Percentiles rank a stretch among this genome's conserved stretches.
These are phyloP conservation scores for Globisporangium uncinulatum DNA, from an alignment of 352 stramenopile genomes.

Conservation along the genomic window DNA sequence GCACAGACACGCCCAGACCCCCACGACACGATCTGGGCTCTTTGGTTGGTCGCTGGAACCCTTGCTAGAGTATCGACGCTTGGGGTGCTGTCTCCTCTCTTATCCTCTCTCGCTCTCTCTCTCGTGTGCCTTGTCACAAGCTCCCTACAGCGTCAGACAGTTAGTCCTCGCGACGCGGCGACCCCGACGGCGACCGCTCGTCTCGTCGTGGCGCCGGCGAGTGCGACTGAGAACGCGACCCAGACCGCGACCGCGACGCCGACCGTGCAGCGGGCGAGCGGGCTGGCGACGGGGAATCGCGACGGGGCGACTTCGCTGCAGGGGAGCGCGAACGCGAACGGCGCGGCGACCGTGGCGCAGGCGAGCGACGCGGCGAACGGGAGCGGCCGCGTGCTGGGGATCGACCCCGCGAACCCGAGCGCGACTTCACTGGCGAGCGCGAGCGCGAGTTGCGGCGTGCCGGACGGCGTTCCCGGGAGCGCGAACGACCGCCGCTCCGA, in stretches of 20 bases:
- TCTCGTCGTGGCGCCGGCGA: constrained; percentile 34
- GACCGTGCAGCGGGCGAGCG: constrained; percentile 28
- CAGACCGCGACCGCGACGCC: constrained; percentile 20
- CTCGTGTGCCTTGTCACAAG: background rate
- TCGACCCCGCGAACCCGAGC: constrained; percentile 28
- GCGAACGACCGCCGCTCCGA: constrained; percentile 22
- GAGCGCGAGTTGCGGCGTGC: constrained; percentile 42
- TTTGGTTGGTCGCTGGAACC: too few relatives aligned
- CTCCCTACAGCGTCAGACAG: too few relatives aligned
- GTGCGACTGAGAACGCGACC: constrained; percentile 24
- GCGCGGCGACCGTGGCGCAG: constrained; percentile 20
- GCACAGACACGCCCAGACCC: background rate
- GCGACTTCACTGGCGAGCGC: constrained; percentile 21
- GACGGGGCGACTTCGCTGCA: too few relatives aligned
- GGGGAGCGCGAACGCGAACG: constrained; percentile 18
- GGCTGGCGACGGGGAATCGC: constrained; percentile 19
- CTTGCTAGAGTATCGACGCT: too few relatives aligned
- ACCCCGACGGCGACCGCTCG: constrained; percentile 52
- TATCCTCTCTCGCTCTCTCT: too few relatives aligned
- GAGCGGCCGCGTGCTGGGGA: constrained; percentile 23
- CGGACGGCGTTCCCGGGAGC: constrained; percentile 39
- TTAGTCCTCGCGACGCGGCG: constrained; percentile 33
- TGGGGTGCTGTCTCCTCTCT: too few relatives aligned
- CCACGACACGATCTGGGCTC: too few relatives aligned
- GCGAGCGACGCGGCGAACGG: constrained; percentile 18